Evolutionary conservation across 129 eudicot species (phyloP).

Genomic region (Cynara cardunculus): DNA sequence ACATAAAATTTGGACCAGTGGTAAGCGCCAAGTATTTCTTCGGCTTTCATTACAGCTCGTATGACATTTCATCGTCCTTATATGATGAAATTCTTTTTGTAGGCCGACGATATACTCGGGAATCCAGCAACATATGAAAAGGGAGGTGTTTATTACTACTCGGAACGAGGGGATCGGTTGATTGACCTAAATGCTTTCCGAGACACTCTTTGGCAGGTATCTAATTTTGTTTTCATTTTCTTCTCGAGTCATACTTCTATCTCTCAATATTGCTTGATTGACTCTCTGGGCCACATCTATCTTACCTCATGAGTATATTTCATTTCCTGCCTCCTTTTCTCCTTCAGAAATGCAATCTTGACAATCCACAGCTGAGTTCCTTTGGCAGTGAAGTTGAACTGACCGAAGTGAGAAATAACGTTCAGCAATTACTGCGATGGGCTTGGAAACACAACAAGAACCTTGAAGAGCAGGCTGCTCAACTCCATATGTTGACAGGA

Average conservation of each 20-base stretch:
- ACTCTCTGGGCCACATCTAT: not conserved
- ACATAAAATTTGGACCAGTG: conserved; percentile 58
- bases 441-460: conserved; percentile 95
- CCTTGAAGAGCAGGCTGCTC: conserved; percentile 99
- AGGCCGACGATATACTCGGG: conserved; percentile 94
- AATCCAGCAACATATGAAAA: conserved; percentile 57
- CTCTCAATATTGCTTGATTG: not conserved
- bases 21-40: conserved; percentile 36
- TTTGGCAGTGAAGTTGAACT: conserved; percentile 74
- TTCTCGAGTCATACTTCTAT: not conserved
- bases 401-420: conserved; percentile 56
- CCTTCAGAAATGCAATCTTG: conserved; percentile 53
- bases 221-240: not conserved
- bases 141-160: conserved; percentile 79
- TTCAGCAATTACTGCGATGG: conserved; percentile 87
- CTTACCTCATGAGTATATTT: not conserved
- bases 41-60: not conserved
- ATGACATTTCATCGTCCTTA: not conserved
- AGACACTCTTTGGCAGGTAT: conserved; percentile 91
- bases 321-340: not conserved
- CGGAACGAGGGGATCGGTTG: conserved; percentile 94
- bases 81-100: conserved; percentile 1
- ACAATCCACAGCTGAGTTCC: conserved; percentile 59
- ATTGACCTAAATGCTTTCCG: conserved; percentile 78
- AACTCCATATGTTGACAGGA: conserved; percentile 92